Percentiles rank a stretch among this genome's conserved stretches.
phyloP scores from a whole-genome alignment of 306 rosid species.

The Lagenaria siceraria region DNA sequence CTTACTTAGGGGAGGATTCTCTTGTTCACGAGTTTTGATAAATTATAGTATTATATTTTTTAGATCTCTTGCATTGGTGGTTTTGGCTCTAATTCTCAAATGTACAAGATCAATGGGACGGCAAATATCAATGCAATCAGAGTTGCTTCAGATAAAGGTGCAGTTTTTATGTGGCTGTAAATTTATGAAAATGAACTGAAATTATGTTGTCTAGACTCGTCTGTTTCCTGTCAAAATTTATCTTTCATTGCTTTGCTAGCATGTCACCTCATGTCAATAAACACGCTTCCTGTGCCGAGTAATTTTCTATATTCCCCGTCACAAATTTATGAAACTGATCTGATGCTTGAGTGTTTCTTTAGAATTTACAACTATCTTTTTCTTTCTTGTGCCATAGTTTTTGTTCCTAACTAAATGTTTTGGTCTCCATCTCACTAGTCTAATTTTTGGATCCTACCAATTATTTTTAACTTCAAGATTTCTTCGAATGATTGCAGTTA shows the following conservation, averaged over 20 bases:
- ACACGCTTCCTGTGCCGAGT: neutral
- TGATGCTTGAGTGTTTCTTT: neutral
- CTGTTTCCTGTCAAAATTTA: neutral
- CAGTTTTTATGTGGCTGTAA: neutral
- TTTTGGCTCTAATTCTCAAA: conserved; percentile 86
- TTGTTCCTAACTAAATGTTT: neutral
- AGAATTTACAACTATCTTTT: neutral
- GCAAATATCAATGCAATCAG: conserved; percentile 92
- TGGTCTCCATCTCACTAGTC: neutral
- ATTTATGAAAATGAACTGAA: neutral
- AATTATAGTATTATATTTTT: neutral
- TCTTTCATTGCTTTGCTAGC: neutral
- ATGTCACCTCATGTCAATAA: neutral
- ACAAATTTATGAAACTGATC: too few species aligned
- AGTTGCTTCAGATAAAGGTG: conserved; percentile 88
- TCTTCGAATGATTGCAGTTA: neutral
- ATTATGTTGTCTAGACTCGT: neutral
- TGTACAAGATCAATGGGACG: conserved; percentile 96
- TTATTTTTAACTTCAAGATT: neutral
- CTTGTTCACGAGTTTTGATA: neutral
- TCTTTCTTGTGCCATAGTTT: neutral
- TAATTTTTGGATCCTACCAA: neutral
- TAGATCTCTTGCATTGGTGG: conserved; percentile 96
- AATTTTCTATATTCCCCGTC: too few species aligned
- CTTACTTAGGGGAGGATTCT: neutral